Percentiles rank a stretch among this genome's conserved stretches.
phyloP scores from a whole-genome alignment of 495 filamentous ascomycete genomes.

The Tuber calosporum region DNA sequence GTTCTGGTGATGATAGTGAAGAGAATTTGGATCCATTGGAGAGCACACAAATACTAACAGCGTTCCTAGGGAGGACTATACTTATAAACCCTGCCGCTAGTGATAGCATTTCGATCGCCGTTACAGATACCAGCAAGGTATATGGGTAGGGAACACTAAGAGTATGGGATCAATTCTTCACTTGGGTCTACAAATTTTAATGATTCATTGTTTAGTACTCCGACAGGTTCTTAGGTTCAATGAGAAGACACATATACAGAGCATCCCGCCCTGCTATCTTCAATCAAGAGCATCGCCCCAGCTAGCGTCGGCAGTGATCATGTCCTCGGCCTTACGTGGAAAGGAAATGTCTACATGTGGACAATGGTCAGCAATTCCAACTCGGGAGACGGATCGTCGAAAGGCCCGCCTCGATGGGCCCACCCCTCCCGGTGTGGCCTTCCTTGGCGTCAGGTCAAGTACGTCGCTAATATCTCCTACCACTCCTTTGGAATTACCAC shows the following conservation, averaged over 20 bases:
- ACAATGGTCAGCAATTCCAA: too few relatives aligned
- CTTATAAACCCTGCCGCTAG: too few relatives aligned
- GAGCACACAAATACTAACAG: slow-evolving; percentile 49
- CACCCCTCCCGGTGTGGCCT: slow-evolving; percentile 62
- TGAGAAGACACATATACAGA: too few relatives aligned
- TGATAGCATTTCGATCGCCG: too few relatives aligned
- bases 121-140: too few relatives aligned
- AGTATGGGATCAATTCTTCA: slow-evolving; percentile 34
- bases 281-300: too few relatives aligned
- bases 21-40: slow-evolving; percentile 43
- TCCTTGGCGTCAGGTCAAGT: slow-evolving; percentile 51
- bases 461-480: slow-evolving; percentile 57
- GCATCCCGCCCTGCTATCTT: too few relatives aligned
- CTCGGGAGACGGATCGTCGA: too few relatives aligned
- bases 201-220: slow-evolving; percentile 12
- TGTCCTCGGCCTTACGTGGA: slow-evolving; percentile 58
- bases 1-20: slow-evolving; percentile 47
- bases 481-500: slow-evolving; percentile 70
- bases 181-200: slow-evolving; percentile 1
- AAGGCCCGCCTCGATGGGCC: slow-evolving; percentile 55
- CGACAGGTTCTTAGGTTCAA: too few relatives aligned
- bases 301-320: slow-evolving; percentile 63
- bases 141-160: too few relatives aligned
- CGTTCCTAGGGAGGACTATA: slow-evolving; percentile 49
- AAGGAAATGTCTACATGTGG: slow-evolving; percentile 61